Conservation (phyloP, 2,329 filamentous ascomycete genomes). For the Fusarium paranaense region DNA sequence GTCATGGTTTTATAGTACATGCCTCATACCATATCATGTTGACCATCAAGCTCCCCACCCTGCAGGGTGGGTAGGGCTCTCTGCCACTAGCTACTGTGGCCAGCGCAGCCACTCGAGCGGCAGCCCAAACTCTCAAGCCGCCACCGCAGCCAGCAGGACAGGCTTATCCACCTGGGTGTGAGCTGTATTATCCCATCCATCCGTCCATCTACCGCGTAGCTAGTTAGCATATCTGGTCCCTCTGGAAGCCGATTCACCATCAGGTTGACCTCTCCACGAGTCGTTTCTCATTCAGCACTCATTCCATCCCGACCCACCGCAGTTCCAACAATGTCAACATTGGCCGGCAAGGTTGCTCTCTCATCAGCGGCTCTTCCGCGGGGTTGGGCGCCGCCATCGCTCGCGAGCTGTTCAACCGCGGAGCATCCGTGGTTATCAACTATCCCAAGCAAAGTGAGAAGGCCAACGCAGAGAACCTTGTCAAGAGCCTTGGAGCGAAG, state of each 20-base stretch:
- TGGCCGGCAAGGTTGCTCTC: background rate
- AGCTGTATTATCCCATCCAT: no score
- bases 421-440: background rate
- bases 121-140: background rate
- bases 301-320: no score
- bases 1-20: background rate
- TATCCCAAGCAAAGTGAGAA: background rate
- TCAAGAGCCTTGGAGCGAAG: background rate
- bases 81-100: no score
- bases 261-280: no score
- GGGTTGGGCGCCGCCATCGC: constrained; percentile 2
- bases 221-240: no score
- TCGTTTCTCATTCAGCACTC: no score
- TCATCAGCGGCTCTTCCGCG: constrained; percentile 1
- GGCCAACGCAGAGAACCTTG: background rate
- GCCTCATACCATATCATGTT: background rate
- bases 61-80: background rate
- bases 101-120: no score
- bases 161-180: no score
- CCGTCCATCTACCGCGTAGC: no score
- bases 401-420: background rate
- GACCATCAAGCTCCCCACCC: background rate
- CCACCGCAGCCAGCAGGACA: no score
- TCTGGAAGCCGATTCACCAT: no score
- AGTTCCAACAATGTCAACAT: background rate